Conservation (phyloP, 208 protist species). For the Leptomonas seymouri region DNA sequence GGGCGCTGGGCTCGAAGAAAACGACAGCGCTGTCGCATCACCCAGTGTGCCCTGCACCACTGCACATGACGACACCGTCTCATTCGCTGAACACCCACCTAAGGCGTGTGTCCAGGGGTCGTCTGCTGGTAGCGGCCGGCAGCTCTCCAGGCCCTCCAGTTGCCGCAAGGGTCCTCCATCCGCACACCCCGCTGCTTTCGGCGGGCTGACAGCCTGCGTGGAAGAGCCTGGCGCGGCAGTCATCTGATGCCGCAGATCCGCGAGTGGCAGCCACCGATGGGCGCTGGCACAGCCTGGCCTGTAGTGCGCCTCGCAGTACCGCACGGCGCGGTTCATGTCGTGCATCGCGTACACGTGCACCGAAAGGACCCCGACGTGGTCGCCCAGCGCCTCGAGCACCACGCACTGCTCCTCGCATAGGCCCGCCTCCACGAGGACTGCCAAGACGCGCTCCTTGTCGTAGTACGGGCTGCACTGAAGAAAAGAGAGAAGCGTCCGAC, state of each 20-base stretch:
- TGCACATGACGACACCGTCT: too few relatives aligned
- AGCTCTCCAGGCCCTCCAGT: neutral
- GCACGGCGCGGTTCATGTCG: conserved; percentile 40
- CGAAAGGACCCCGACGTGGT: conserved; percentile 50
- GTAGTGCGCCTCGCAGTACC: conserved; percentile 48
- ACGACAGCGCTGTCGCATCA: neutral
- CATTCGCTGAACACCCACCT: too few relatives aligned
- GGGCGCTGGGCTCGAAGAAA: neutral
- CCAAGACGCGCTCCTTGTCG: conserved; percentile 43
- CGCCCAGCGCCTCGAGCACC: conserved; percentile 35
- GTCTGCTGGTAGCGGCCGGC: neutral
- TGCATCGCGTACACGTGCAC: conserved; percentile 51
- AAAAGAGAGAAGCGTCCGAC: conserved; percentile 42
- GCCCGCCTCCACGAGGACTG: conserved; percentile 25
- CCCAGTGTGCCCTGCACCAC: too few relatives aligned
- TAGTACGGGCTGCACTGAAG: conserved; percentile 37
- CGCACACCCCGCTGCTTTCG: neutral
- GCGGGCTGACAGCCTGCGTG: neutral
- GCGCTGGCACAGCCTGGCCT: conserved; percentile 4
- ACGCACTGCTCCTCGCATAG: conserved; percentile 53
- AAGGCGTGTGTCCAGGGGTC: too few relatives aligned
- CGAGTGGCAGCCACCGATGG: neutral
- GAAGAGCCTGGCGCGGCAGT: neutral
- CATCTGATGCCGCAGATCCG: neutral
- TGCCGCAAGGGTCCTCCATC: neutral